A percentile compares a stretch with the other conserved stretches of the same genome.
These are phyloP conservation scores for Cryptosporidium muris DNA, from an alignment of 169 alveolate genomes.

Conservation along the genomic window DNA sequence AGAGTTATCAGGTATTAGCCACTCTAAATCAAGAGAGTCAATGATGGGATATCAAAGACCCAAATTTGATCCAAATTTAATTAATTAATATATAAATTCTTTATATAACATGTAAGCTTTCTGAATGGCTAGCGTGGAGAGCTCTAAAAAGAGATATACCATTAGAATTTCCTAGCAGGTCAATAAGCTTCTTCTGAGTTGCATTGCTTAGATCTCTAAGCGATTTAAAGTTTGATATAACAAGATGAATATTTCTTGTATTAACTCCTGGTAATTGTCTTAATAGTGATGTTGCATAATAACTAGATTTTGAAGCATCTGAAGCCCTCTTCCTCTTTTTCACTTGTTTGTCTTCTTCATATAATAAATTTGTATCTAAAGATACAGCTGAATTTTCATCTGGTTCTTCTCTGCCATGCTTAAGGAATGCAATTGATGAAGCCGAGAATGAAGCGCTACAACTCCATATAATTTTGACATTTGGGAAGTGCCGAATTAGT, in stretches of 20 bases:
- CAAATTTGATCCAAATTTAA: conserved; percentile 10
- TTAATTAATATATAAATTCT: conserved; percentile 1
- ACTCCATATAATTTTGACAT: conserved; percentile 76
- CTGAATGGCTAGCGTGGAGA: conserved; percentile 19
- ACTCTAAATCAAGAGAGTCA: conserved; percentile 15
- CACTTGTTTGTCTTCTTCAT: conserved; percentile 1
- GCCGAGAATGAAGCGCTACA: conserved; percentile 77
- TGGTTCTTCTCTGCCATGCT: conserved; percentile 49
- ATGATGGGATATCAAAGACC: neutral
- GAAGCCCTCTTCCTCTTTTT: conserved; percentile 33
- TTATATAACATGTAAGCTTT: neutral
- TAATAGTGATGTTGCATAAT: conserved; percentile 45
- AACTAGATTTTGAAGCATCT: conserved; percentile 33
- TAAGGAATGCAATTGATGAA: conserved; percentile 23
- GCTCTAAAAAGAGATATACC: conserved; percentile 63
- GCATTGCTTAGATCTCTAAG: conserved; percentile 44
- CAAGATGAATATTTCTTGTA: conserved; percentile 30
- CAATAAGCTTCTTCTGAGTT: conserved; percentile 9
- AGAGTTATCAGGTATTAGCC: neutral
- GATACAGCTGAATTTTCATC: conserved; percentile 18
- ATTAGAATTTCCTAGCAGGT: conserved; percentile 32
- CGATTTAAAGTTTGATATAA: conserved; percentile 39
- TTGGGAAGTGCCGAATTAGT: conserved; percentile 73
- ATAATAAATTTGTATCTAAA: conserved; percentile 15
- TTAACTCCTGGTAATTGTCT: conserved; percentile 60